Percentiles rank a stretch among this genome's conserved stretches.
Conservation (phyloP, 2,329 filamentous ascomycete genomes). For the Arthroderma uncinatum region DNA sequence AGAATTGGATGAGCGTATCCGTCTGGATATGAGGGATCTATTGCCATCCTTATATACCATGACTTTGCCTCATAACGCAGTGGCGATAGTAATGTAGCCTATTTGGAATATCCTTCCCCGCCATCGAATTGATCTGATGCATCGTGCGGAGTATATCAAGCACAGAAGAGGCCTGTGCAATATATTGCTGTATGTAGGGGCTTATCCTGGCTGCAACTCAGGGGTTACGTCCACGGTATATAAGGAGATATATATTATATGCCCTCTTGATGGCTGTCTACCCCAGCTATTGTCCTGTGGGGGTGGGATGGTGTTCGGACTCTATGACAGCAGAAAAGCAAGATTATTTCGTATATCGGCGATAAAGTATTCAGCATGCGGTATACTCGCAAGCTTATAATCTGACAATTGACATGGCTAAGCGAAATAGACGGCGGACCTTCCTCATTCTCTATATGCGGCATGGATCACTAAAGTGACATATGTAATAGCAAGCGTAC, state of each 20-base stretch:
- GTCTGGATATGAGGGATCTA: not conserved
- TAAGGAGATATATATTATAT: not conserved
- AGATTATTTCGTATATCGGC: not conserved
- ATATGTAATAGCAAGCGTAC: too few species aligned
- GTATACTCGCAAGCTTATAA: not conserved
- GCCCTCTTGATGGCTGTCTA: not conserved
- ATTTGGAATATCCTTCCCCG: not conserved
- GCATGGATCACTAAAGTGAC: too few species aligned
- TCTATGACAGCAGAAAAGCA: not conserved
- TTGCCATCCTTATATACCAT: not conserved
- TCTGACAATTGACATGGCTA: not conserved
- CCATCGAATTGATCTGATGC: not conserved
- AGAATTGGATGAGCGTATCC: not conserved
- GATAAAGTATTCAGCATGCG: not conserved
- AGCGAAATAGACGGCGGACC: not conserved
- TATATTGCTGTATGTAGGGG: not conserved
- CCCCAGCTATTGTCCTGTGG: not conserved
- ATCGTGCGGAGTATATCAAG: not conserved
- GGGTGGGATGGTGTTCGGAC: not conserved
- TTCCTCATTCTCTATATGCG: too few species aligned
- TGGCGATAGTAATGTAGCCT: not conserved
- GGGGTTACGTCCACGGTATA: not conserved
- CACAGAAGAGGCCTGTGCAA: not conserved
- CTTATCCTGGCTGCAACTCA: not conserved
- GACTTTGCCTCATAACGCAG: not conserved